Base-by-base conservation (phyloP, 2,329 filamentous ascomycete species). In the Didymella glomerata region DNA sequence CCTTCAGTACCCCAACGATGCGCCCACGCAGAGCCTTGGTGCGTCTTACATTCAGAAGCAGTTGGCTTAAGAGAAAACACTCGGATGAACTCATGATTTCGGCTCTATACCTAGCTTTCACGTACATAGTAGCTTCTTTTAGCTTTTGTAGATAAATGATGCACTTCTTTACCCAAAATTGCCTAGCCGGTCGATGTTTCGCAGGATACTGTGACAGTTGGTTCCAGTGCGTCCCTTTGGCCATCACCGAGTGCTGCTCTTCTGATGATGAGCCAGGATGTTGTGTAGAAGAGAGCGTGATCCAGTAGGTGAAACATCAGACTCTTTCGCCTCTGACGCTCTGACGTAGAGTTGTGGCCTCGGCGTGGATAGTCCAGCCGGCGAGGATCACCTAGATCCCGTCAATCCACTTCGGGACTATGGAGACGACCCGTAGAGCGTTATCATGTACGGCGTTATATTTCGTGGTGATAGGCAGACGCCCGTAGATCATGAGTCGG, bases 1-100 rank as follows among this genome's bases (percentile, higher is more conserved):
- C 53, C 53, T 76, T 22, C 60, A 63, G 25, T 77, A 77, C 41
- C 55, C 67, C 1, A 48, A 7, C 5, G 67, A 70, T 16, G 18
- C 66, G n/a, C 40, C 56, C 6, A 74, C 72, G 6, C 74, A 77
- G 67, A 67, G 64, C 2, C 41, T 77, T 56, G 75, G 74, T 20
- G 61, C 63, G 1, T 61, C 54, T 6, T 76, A 68, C 46, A 61
- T 70, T 18, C 41, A 57, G 24, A 57, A 62, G 54, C 61, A 64
- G 36, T 34, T 64, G 51, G 57, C 54, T 28, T 57, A 49, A 27
- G 4, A 18, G 18, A n/a, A 42, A 24, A 25, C 13, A 3, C 2
- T 11, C 1, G 11, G 20, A 25, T 42, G 40, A 14, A 42, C 2
- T 25, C 4, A 14, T 42, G 2, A 1, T 42, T 42, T 10, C 18